Base-by-base conservation (phyloP, 108 stramenopile genomes). In the Mediolabrus comicus region DNA sequence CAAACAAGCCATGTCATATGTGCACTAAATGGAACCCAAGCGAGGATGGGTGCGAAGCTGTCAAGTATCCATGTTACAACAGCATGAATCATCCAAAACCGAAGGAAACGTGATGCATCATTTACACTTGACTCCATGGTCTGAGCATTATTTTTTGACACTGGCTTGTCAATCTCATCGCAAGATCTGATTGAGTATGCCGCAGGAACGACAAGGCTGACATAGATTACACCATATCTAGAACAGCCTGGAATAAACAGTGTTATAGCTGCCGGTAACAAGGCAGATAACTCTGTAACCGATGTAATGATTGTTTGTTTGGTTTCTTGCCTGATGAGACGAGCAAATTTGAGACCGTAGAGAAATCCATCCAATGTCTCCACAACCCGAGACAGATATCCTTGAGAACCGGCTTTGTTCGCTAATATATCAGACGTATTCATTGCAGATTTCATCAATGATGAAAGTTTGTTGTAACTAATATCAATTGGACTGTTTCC, bases 1-100 rank as follows among this genome's bases (percentile, higher is more conserved):
- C 87, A 94, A 28, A 84, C 55, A 26, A 87, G 30, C 67, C 88
- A 90, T 8, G 67, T 87, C 33, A 53, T 59, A 64, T 91, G 90
- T 22, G 85, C 83, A 16, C 88, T 91, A 39, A 94, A 78, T 26
- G 92, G 92, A 16, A 94, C 73, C 90, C 90, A 94, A 70, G 85
- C 87, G 17, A 94, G 61, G 0, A 94, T 14, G 0, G 77, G 58
- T n/a, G 79, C 59, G 13, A 88, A 77, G 26, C 67, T 83, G 5
- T 61, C 35, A 61, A 91, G 53, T 8, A 88, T 10, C 17, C 71
- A 65, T 12, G 81, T 66, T 28, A 87, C 25, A 29, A 74, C 24
- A 9, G 76, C 84, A 59, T 91, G 79, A 10, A 91, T 53, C 12
- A 90, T 65, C 92, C 92, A 94, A 74, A 88, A 94, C 57, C 89